A percentile compares a stretch with the other conserved stretches of the same genome.
These are phyloP conservation scores for Podaxis mareebaensis DNA, from an alignment of 768 basidiomycete genomes.

Conservation along the genomic window DNA sequence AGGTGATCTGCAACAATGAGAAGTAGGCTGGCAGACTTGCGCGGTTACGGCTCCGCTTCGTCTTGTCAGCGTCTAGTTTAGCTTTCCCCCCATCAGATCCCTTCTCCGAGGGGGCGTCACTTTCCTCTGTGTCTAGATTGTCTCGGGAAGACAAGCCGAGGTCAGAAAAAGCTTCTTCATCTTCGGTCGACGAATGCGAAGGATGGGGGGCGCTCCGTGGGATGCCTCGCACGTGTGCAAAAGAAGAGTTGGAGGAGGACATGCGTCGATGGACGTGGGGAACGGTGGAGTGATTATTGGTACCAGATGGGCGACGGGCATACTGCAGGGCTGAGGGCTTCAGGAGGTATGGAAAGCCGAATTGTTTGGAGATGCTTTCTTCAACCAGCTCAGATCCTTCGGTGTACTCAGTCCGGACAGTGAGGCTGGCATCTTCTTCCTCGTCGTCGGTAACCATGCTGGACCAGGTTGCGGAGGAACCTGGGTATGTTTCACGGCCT, in stretches of 20 bases:
- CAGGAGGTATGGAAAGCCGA: conserved; percentile 34
- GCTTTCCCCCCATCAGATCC: conserved; percentile 25
- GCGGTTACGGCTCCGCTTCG: conserved; percentile 61
- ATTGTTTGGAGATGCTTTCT: conserved; percentile 46
- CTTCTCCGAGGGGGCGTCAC: conserved; percentile 26
- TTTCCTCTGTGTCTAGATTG: conserved; percentile 33
- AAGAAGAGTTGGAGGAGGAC: conserved; percentile 41
- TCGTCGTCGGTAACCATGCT: conserved; percentile 51
- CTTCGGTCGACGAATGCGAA: conserved; percentile 42
- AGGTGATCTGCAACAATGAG: conserved; percentile 62
- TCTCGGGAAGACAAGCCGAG: conserved; percentile 40
- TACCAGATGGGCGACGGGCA: conserved; percentile 69
- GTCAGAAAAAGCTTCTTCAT: conserved; percentile 46
- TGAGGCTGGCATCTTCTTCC: conserved; percentile 49
- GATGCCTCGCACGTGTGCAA: conserved; percentile 35
- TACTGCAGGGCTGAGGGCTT: conserved; percentile 56
- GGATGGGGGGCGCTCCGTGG: conserved; percentile 45
- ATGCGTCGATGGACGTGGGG: conserved; percentile 56
- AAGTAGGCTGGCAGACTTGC: conserved; percentile 77
- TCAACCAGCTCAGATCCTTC: conserved; percentile 41
- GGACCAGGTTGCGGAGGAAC: conserved; percentile 70
- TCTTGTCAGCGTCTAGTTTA: conserved; percentile 33
- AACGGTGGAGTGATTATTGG: conserved; percentile 65
- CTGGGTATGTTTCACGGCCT: conserved; percentile 50
- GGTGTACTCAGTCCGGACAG: conserved; percentile 33